Evolutionary conservation across 2,329 filamentous ascomycete genomes (phyloP), one percentile per base, ranked within the genome.

Genomic region (Xylaria sp.): DNA sequence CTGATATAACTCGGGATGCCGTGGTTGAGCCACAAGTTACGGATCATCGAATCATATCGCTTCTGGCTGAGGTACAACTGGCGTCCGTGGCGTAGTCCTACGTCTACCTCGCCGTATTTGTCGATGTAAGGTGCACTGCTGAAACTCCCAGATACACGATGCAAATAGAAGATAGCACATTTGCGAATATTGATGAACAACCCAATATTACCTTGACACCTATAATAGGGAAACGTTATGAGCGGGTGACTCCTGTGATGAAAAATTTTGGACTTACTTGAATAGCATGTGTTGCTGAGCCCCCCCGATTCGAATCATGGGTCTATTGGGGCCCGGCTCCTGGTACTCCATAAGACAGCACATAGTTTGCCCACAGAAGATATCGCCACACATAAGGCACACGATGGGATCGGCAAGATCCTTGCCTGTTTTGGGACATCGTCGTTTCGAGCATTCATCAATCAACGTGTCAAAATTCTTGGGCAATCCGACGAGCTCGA

Each of bases 101-200:
- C 87, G 76, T 99, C 95, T 3, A 92, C 91, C 81, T 99, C 95
- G 67, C 96, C 96, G 74, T 97, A 96, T 73, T 91, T 90, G 77
- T 99, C 95, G 66, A 98, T 89, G 76, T 98, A 99, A 0, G 95
- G 95, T 3, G 95, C 94, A 41, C 89, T 85, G 66, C 90, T 89
- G 80, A 90, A 99, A 25, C 90, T 93, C 38, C 95, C 95, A 47
- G 91, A 90, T 31, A 83, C 81, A 62, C 89, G 87, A 78, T 97
- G 93, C 57, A 96, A 81, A 76, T 96, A 96, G 62, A 96, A 87
- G 40, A 96, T 88, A 68, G 90, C 92, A 79, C 96, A 98, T 80
- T 98, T 98, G 68, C 95, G 90, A 69, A 99, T 94, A 75, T 96
- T 97, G 76, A 99, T 90, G 79, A 96, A 98, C 33, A 97, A 81